Evolutionary conservation across 2,329 filamentous ascomycete genomes (phyloP).

Genomic region (Cladosporium sp.): DNA sequence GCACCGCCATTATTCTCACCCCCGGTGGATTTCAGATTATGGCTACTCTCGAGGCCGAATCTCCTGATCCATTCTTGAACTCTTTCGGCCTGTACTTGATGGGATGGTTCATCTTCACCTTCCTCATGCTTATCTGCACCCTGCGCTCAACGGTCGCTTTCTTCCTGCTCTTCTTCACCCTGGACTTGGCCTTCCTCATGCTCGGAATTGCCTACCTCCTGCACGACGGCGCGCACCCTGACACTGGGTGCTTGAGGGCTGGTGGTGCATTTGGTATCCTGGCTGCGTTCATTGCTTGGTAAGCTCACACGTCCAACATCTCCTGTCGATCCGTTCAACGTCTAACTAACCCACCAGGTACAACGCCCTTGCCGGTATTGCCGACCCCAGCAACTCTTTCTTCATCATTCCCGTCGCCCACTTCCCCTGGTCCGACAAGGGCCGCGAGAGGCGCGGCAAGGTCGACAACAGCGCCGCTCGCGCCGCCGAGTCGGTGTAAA

Average conservation of each 20-base stretch:
- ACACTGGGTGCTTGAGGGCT: conserved; percentile 43
- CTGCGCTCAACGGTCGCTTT: conserved; percentile 55
- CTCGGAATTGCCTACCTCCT: conserved; percentile 50
- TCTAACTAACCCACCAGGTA: conserved; percentile 28
- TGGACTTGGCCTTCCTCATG: conserved; percentile 54
- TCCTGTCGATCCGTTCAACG: too few relatives aligned
- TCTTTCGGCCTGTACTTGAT: conserved; percentile 54
- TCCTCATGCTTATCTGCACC: conserved; percentile 48
- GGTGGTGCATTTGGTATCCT: conserved; percentile 49
- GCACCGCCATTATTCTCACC: conserved; percentile 52
- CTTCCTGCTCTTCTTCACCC: conserved; percentile 51
- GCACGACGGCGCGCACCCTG: conserved; percentile 30
- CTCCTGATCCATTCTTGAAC: conserved; percentile 42
- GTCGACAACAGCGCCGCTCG: conserved; percentile 38
- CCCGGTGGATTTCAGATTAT: conserved; percentile 48
- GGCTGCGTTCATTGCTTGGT: conserved; percentile 48
- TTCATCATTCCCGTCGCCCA: conserved; percentile 88
- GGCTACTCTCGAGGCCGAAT: conserved; percentile 33
- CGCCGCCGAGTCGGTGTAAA: conserved; percentile 15
- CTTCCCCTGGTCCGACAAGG: conserved; percentile 89
- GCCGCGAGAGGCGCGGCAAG: conserved; percentile 50
- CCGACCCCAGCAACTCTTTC: conserved; percentile 62
- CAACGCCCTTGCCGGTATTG: conserved; percentile 49
- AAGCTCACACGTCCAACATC: conserved; percentile 7
- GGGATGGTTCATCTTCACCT: conserved; percentile 55